Percentiles rank a stretch among this genome's conserved stretches.
phyloP scores from a whole-genome alignment of 371 early-diverging fungal genomes.

The Sporodiniella umbellata region DNA sequence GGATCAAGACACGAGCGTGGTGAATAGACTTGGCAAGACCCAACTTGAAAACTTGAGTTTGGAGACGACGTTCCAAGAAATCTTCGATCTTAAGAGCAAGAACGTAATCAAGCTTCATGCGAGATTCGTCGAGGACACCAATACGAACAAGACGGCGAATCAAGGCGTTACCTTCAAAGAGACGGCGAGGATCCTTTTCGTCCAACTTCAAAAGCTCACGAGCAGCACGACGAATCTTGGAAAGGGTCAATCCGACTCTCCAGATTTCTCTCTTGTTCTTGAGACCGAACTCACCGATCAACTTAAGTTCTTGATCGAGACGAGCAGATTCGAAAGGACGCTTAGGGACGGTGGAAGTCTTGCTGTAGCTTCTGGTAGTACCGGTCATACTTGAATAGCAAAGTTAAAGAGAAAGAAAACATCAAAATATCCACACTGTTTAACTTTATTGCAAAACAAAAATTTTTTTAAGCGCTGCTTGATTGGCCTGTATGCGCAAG shows the following conservation, averaged over 20 bases:
- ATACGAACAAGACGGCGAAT: slow-evolving; percentile 98
- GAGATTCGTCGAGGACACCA: slow-evolving; percentile 97
- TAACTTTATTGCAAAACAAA: slow-evolving; percentile 2
- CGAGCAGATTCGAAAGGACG: slow-evolving; percentile 99
- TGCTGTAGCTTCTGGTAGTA: slow-evolving; percentile 66
- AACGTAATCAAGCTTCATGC: slow-evolving; percentile 99
- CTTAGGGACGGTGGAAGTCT: slow-evolving; percentile 98
- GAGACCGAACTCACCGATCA: slow-evolving; percentile 98
- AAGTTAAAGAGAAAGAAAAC: slow-evolving; percentile 24
- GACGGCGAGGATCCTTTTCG: slow-evolving; percentile 97
- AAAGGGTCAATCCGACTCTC: slow-evolving; percentile 95
- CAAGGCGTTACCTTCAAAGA: slow-evolving; percentile 99
- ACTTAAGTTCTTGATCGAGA: slow-evolving; percentile 98
- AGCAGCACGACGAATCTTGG: slow-evolving; percentile 99
- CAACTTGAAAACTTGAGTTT: slow-evolving; percentile 99
- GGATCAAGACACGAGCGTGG: slow-evolving; percentile 99
- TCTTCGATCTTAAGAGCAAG: slow-evolving; percentile 97
- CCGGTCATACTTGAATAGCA: slow-evolving; percentile 36
- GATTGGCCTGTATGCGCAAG: slow-evolving; percentile 6
- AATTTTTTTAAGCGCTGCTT: slow-evolving; percentile 1
- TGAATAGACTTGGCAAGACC: slow-evolving; percentile 99
- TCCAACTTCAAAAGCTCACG: slow-evolving; percentile 99
- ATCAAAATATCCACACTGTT: not conserved
- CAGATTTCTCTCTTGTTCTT: slow-evolving; percentile 99
- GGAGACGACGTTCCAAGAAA: slow-evolving; percentile 99